Evolutionary conservation across 2,329 filamentous ascomycete species (phyloP).

Genomic region (Annulohypoxylon truncatum): DNA sequence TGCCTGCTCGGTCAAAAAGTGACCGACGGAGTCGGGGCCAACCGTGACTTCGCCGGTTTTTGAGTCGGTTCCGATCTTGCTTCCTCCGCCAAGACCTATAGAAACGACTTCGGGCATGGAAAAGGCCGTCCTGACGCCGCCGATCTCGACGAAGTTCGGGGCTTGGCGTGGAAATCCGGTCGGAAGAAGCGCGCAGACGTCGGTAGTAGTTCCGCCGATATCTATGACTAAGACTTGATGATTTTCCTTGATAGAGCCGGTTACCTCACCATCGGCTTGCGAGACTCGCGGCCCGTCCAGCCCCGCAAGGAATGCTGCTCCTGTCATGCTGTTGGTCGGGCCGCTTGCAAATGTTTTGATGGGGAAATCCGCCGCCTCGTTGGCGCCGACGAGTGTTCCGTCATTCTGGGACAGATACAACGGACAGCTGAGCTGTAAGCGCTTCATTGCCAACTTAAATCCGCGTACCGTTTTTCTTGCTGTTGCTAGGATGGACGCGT

Average conservation of each 20-base stretch:
- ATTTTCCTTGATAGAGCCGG: conserved; percentile 53
- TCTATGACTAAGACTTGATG: conserved; percentile 61
- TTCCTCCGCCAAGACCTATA: conserved; percentile 68
- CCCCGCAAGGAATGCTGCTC: conserved; percentile 66
- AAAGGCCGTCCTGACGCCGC: conserved; percentile 70
- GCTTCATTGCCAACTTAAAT: conserved; percentile 62
- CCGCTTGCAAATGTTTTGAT: conserved; percentile 70
- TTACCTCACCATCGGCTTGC: conserved; percentile 36
- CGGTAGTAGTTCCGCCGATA: conserved; percentile 72
- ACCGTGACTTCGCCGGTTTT: conserved; percentile 55
- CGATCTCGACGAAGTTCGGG: conserved; percentile 68
- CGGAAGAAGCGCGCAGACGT: conserved; percentile 67
- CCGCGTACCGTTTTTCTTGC: conserved; percentile 64
- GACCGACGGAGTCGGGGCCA: conserved; percentile 69
- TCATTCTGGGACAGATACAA: conserved; percentile 72
- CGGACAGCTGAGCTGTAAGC: conserved; percentile 61
- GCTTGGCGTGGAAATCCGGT: conserved; percentile 71
- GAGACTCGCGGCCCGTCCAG: conserved; percentile 42
- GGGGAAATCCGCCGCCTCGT: conserved; percentile 63
- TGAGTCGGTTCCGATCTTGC: conserved; percentile 56
- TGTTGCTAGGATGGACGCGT: conserved; percentile 68
- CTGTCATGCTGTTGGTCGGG: conserved; percentile 70
- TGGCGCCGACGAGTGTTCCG: conserved; percentile 66
- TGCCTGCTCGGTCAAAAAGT: conserved; percentile 62
- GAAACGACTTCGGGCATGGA: conserved; percentile 65